Conservation (phyloP, 805 yeast genomes). For the Debaryomyces prosopidis region DNA sequence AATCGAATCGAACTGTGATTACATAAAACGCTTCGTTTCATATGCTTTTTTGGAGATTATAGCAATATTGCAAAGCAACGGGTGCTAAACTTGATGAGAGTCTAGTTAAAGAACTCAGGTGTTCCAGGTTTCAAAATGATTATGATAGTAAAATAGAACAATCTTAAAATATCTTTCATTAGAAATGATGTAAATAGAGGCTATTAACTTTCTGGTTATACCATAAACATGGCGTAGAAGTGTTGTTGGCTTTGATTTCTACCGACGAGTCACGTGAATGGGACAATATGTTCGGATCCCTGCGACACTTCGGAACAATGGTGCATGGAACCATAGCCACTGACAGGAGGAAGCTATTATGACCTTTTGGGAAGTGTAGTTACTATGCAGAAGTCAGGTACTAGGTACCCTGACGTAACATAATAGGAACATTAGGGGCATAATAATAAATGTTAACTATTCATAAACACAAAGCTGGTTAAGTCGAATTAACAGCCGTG, state of each 20-base stretch:
- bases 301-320: background rate
- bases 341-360: background rate
- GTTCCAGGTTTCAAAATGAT: too few species aligned
- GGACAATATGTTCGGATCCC: background rate
- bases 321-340: background rate
- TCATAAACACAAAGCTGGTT: constrained; percentile 1
- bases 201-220: background rate
- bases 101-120: too few species aligned
- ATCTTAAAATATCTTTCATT: too few species aligned
- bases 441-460: too few species aligned
- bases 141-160: too few species aligned
- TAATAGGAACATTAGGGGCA: background rate
- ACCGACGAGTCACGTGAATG: background rate
- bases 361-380: too few species aligned
- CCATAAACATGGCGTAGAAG: background rate
- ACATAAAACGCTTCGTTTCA: too few species aligned
- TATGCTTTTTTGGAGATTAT: too few species aligned
- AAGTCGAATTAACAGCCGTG: background rate
- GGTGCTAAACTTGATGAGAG: too few species aligned
- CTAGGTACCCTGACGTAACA: constrained; percentile 1
- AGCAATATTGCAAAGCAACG: too few species aligned
- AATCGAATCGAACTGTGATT: too few species aligned
- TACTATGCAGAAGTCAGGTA: background rate
- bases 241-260: too few species aligned
- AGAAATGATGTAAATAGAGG: background rate